Evolutionary conservation across 2,329 filamentous ascomycete genomes (phyloP).

Genomic region (Chaetothyriales sp.): DNA sequence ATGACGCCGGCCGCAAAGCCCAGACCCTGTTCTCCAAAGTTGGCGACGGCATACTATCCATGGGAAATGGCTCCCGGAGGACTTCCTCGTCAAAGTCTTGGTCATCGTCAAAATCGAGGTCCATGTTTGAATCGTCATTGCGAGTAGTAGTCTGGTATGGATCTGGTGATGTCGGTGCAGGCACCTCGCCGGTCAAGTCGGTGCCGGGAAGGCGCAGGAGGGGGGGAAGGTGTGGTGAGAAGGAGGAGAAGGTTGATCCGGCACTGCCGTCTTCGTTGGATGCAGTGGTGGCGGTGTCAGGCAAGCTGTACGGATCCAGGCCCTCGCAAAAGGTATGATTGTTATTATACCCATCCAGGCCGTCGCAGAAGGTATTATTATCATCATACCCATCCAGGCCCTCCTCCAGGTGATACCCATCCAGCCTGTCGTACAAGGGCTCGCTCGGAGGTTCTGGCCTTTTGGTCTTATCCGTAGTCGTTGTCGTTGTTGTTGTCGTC

Average conservation of each 20-base stretch:
- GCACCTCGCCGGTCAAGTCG: slow-evolving; percentile 26
- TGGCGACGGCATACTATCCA: neutral
- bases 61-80: slow-evolving; percentile 21
- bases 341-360: neutral
- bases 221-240: slow-evolving; percentile 33
- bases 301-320: slow-evolving; percentile 23
- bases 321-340: neutral
- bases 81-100: slow-evolving; percentile 45
- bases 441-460: neutral
- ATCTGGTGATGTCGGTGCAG: slow-evolving; percentile 19
- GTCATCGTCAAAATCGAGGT: slow-evolving; percentile 18
- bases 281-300: slow-evolving; percentile 18
- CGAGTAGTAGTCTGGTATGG: slow-evolving; percentile 15
- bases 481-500: no score
- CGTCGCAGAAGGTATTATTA: no score
- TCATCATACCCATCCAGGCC: no score
- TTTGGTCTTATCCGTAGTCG: neutral
- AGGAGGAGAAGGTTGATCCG: slow-evolving; percentile 22
- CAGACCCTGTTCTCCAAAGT: neutral
- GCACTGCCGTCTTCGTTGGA: slow-evolving; percentile 17
- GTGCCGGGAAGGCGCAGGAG: slow-evolving; percentile 36
- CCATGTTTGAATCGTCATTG: slow-evolving; percentile 14
- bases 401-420: neutral
- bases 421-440: neutral
- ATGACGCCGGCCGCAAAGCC: slow-evolving; percentile 14